A percentile compares a stretch with the other conserved stretches of the same genome.
Conservation (phyloP, 257 asterid genomes). For the Haberlea rhodopensis region DNA sequence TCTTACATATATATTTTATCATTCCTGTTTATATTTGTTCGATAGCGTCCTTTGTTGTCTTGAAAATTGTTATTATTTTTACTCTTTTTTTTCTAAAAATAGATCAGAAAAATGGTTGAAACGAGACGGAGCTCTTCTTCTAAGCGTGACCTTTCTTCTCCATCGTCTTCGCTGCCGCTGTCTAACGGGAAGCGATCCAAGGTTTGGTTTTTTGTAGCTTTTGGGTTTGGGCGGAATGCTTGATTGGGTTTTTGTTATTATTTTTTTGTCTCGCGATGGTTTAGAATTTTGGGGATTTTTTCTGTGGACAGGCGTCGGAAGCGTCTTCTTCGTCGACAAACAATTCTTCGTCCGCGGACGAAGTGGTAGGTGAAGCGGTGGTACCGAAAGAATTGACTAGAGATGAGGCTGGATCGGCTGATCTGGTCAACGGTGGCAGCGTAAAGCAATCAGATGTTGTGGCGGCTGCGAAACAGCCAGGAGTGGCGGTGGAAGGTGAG, state of each 20-base stretch:
- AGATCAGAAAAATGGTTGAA: neutral
- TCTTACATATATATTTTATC: too few relatives aligned
- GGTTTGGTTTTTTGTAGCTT: neutral
- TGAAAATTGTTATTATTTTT: too few relatives aligned
- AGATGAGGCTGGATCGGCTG: conserved; percentile 62
- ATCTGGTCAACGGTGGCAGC: conserved; percentile 46
- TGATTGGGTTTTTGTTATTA: neutral
- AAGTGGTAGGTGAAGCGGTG: neutral
- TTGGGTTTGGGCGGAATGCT: neutral
- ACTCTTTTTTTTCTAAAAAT: too few relatives aligned
- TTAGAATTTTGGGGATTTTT: neutral
- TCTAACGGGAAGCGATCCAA: conserved; percentile 1
- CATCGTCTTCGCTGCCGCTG: neutral
- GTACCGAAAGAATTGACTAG: conserved; percentile 41
- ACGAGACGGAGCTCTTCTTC: conserved; percentile 2
- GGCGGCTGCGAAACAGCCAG: conserved; percentile 44
- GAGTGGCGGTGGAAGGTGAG: conserved; percentile 47
- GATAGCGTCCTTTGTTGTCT: too few relatives aligned
- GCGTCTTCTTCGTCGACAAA: neutral
- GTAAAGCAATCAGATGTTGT: conserved; percentile 41
- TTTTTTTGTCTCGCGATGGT: neutral
- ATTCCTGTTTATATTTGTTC: too few relatives aligned
- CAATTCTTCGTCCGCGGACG: neutral
- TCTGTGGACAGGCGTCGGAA: neutral
- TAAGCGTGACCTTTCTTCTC: neutral